Conservation (phyloP, 2,329 filamentous ascomycete genomes). For the Stachybotrys chartarum region DNA sequence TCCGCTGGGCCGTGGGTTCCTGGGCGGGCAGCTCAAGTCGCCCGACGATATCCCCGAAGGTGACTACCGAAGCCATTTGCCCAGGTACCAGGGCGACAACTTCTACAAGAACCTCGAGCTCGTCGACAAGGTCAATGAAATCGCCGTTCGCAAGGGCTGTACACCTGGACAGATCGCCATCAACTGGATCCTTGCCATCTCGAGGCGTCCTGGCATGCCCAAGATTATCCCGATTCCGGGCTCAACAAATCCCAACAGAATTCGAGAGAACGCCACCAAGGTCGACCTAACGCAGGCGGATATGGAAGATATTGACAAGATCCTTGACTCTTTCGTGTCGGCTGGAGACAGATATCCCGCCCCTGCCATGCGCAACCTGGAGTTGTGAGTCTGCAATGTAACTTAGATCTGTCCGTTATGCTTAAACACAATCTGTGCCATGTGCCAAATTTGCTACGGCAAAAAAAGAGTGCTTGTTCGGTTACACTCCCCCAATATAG, state of each 20-base stretch:
- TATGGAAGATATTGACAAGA: constrained; percentile 40
- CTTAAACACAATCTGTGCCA: neutral
- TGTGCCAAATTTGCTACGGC: neutral
- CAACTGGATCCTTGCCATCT: constrained; percentile 50
- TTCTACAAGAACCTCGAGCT: constrained; percentile 59
- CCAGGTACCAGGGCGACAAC: constrained; percentile 55
- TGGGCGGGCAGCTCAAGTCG: constrained; percentile 48
- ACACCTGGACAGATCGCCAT: constrained; percentile 60
- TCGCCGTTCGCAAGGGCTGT: constrained; percentile 53
- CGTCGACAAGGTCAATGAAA: constrained; percentile 44
- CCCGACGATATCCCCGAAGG: constrained; percentile 46
- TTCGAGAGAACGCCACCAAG: constrained; percentile 52
- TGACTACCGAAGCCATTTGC: constrained; percentile 36
- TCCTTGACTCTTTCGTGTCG: constrained; percentile 39
- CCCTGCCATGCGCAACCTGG: neutral
- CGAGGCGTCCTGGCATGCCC: constrained; percentile 43
- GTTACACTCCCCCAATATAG: neutral
- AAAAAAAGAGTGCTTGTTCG: constrained; percentile 2
- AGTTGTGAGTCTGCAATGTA: neutral
- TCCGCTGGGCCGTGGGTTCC: constrained; percentile 37
- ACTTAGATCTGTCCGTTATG: neutral
- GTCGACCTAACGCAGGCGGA: constrained; percentile 44
- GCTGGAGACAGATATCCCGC: constrained; percentile 41
- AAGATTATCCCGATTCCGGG: constrained; percentile 61
- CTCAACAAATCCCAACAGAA: constrained; percentile 46